Conservation (phyloP, 208 protist species). For the Trypanosomatidae sp. region DNA sequence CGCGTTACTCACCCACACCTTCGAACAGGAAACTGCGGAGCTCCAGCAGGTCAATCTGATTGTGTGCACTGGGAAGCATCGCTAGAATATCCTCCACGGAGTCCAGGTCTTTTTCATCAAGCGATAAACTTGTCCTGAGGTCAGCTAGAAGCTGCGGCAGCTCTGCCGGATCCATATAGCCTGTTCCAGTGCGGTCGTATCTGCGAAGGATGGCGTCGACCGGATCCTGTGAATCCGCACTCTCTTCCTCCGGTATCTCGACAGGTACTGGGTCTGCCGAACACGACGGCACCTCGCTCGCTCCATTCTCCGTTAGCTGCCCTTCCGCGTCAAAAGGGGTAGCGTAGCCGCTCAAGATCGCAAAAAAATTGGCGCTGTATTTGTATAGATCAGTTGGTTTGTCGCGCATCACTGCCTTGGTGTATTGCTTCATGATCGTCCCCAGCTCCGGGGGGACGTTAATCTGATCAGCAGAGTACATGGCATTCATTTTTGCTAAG, state of each 20-base stretch:
- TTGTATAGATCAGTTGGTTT: conserved; percentile 86
- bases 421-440: conserved; percentile 93
- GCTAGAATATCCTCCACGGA: conserved; percentile 50
- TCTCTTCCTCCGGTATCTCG: conserved; percentile 2
- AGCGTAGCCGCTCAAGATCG: conserved; percentile 67
- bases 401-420: conserved; percentile 88
- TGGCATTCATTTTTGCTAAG: conserved; percentile 64
- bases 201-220: conserved; percentile 53
- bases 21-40: conserved; percentile 73
- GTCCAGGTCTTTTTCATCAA: conserved; percentile 52
- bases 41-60: conserved; percentile 65
- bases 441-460: conserved; percentile 88
- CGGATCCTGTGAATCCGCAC: conserved; percentile 34
- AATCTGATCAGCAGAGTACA: conserved; percentile 91
- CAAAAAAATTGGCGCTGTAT: conserved; percentile 94
- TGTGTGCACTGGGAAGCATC: conserved; percentile 31
- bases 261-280: background rate
- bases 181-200: conserved; percentile 56
- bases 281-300: background rate
- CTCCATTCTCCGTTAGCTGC: conserved; percentile 44
- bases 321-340: conserved; percentile 81
- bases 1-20: conserved; percentile 5
- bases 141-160: conserved; percentile 63
- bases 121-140: conserved; percentile 40
- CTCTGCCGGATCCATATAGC: conserved; percentile 32